phyloP scores from a whole-genome alignment of 106 monocot genomes.

The Dendrobium chrysotoxum region DNA sequence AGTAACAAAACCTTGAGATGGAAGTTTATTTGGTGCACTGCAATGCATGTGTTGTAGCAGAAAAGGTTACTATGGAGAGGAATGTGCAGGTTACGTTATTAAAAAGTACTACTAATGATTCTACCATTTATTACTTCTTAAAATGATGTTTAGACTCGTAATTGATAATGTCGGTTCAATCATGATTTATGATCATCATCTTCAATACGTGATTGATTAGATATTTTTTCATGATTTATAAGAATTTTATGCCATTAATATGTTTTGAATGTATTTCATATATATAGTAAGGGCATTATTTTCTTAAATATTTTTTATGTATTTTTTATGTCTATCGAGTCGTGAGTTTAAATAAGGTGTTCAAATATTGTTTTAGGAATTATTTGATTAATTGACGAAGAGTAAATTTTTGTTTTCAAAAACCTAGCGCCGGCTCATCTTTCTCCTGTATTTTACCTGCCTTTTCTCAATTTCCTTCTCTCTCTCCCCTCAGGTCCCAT shows the following conservation, averaged over 20 bases:
- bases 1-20: neutral
- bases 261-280: neutral
- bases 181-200: too few relatives aligned
- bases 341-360: neutral
- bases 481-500: neutral
- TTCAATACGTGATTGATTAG: too few relatives aligned
- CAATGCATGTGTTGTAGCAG: too few relatives aligned
- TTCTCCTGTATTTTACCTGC: neutral
- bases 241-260: neutral
- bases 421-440: neutral
- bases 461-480: too few relatives aligned
- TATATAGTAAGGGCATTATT: neutral
- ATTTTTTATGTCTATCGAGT: neutral
- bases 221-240: neutral
- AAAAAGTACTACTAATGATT: too few relatives aligned
- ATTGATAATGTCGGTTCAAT: too few relatives aligned
- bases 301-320: neutral
- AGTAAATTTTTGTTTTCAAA: neutral
- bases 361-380: neutral
- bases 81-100: too few relatives aligned
- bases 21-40: neutral
- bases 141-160: too few relatives aligned
- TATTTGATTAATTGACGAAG: neutral
- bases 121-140: too few relatives aligned
- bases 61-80: too few relatives aligned